Base-by-base conservation (phyloP, 2,329 filamentous ascomycete genomes). In the Ophiostoma pallidulum region DNA sequence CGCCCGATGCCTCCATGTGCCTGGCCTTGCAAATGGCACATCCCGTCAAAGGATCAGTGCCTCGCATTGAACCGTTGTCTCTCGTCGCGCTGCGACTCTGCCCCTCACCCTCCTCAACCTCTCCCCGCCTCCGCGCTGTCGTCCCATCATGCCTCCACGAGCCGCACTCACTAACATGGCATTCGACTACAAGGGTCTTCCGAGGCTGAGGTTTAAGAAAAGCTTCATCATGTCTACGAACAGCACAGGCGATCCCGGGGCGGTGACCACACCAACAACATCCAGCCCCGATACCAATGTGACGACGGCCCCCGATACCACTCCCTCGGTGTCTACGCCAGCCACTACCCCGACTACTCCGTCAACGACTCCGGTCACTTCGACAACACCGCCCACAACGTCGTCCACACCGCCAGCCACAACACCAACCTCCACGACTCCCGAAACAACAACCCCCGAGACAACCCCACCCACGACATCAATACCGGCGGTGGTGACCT, bases 201-300 rank as follows among this genome's bases (percentile, higher is more conserved):
- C 58, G 26, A 49, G 57, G 51, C 50, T 61, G 33, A 56, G 50
- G 50, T 59, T 57, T 44, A 52, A 55, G 35, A 41, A 56, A 42
- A 41, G 47, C 42, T 58, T 62, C 55, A 51, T 50, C 50, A 65
- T 65, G 62, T 60, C 59, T 42, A 57, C 56, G 37, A 60, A 58
- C 50, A 59, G 56, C 54, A 53, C 54, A 48, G 50, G 22, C 26
- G 49, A 38, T 46, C 46, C 51, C 51, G 45, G 44, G 26, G 41
- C 48, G 20, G 37, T 39, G 37, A 36, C 48, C 19, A 28, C 42
- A 39, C 16, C 48, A 8, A 20, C 36, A 31, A 42, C 42, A 41
- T 43, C 49, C 16, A 49, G 47, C 18, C 29, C 47, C n/a, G 49
- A 36, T 42, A 24, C 41, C n/a, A 37, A 46, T 48, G 51, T 54